Evolutionary conservation across 2,329 filamentous ascomycete genomes (phyloP), one percentile per base, ranked within the genome.

Genomic region (Cladophialophora immunda): DNA sequence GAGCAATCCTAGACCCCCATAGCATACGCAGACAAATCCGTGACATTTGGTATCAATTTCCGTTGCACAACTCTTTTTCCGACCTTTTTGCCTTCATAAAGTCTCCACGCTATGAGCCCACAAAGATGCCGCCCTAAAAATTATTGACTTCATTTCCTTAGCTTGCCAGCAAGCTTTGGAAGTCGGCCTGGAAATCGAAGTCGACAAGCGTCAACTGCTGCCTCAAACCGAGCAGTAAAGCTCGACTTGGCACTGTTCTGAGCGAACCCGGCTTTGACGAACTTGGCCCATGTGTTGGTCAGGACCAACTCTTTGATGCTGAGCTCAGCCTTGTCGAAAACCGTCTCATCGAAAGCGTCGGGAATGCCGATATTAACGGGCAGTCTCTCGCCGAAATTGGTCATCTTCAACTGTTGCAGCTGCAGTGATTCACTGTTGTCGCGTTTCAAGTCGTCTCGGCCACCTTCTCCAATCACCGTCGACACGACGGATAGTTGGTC

Each of bases 221-320:
- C 60, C 47, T 68, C 53, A 6, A 68, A 53, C 19, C 61, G 59
- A 58, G 59, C 52, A 9, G 55, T 38, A 34, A 68, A 62, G 25
- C 60, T 36, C 22, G 41, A 47, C 30, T 69, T 67, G 32, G 59
- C 59, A 15, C 59, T 65, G 22, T 68, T 65, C 27, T 70, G 65
- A 22, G 70, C 70, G 63, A 67, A 73, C n/a, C 73, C 73, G 1
- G 68, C 70, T 32, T 71, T 73, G 45, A 79, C 74, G 59, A 79
- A 80, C 70, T 79, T 80, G 34, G 78, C 84, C 89, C 89, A 91
- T 0, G 89, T 91, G 73, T 90, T 90, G 15, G 87, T 89, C 66
- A 90, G 78, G 2, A 91, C 88, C 5, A 90, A 81, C 66, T 90
- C 88, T 76, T 89, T 90, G 77, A 91, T 85, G 71, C 83, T 84